phyloP scores from a whole-genome alignment of 2,329 filamentous ascomycete genomes.

The Trichoderma pleuroti region DNA sequence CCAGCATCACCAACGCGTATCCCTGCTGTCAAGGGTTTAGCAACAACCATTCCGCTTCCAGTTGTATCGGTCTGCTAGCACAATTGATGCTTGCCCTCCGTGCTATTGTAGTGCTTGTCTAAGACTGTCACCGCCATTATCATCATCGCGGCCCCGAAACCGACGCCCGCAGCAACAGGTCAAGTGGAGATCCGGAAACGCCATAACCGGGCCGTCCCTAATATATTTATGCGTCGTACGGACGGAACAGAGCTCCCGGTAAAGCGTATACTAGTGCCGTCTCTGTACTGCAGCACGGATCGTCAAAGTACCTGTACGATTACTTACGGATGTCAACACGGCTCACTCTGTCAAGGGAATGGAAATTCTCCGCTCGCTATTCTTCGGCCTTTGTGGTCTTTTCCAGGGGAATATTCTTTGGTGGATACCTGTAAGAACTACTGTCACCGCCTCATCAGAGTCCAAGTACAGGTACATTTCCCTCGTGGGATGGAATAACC shows the following conservation, averaged over 20 bases:
- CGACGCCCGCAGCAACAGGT: neutral
- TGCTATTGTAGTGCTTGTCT: neutral
- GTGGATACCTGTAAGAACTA: slow-evolving; percentile 7
- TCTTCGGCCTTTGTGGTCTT: neutral
- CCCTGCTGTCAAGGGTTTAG: neutral
- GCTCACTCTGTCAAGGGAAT: neutral
- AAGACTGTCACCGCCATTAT: neutral
- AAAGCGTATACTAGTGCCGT: neutral
- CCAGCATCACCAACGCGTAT: neutral
- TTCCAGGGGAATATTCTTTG: neutral
- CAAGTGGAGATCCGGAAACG: neutral
- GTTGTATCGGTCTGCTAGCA: neutral
- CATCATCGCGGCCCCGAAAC: neutral
- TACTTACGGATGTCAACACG: neutral
- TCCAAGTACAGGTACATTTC: neutral
- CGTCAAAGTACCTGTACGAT: neutral
- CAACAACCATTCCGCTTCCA: neutral
- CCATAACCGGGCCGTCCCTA: neutral
- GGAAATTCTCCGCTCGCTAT: neutral
- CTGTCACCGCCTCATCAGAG: neutral
- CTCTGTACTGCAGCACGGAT: neutral
- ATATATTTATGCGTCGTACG: neutral
- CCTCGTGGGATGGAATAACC: neutral
- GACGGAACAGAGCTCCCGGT: neutral
- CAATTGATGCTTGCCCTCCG: neutral